Conservation (phyloP, 768 basidiomycete species). For the Russula dissimulans region DNA sequence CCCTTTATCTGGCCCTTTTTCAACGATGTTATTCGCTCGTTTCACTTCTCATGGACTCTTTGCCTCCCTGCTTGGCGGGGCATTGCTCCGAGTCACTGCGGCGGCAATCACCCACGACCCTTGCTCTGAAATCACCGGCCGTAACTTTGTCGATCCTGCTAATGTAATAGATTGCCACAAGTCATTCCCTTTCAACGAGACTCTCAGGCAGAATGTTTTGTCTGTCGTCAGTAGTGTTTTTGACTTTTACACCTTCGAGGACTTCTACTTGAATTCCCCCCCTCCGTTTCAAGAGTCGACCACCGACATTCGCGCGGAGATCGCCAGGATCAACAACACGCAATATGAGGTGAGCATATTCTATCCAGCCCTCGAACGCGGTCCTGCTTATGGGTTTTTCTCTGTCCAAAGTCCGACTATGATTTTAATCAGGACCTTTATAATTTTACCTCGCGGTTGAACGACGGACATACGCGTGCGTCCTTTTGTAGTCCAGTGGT, state of each 20-base stretch:
- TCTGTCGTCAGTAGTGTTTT: constrained; percentile 28
- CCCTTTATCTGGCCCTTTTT: too few relatives aligned
- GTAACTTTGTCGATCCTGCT: constrained; percentile 39
- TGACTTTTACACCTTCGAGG: constrained; percentile 35
- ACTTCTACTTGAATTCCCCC: constrained; percentile 30
- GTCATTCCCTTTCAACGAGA: constrained; percentile 34
- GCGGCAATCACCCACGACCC: constrained; percentile 22
- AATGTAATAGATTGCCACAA: constrained; percentile 40
- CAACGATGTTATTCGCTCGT: too few relatives aligned
- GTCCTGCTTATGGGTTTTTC: not conserved
- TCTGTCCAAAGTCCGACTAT: constrained; percentile 45
- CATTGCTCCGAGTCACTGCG: too few relatives aligned
- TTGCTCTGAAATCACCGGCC: constrained; percentile 29
- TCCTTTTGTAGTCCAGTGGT: not conserved
- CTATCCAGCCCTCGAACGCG: too few relatives aligned
- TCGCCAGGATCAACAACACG: constrained; percentile 40
- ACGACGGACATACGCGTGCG: constrained; percentile 59
- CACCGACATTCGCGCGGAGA: constrained; percentile 40
- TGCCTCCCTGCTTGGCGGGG: too few relatives aligned
- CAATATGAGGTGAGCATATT: constrained; percentile 33
- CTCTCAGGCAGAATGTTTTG: constrained; percentile 30
- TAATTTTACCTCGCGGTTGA: constrained; percentile 44
- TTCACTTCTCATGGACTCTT: too few relatives aligned
- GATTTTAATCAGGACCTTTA: constrained; percentile 54
- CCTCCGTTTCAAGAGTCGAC: constrained; percentile 40